Evolutionary conservation across 164 flowering plant genomes (phyloP).

Genomic region (Nymphaea thermarum): DNA sequence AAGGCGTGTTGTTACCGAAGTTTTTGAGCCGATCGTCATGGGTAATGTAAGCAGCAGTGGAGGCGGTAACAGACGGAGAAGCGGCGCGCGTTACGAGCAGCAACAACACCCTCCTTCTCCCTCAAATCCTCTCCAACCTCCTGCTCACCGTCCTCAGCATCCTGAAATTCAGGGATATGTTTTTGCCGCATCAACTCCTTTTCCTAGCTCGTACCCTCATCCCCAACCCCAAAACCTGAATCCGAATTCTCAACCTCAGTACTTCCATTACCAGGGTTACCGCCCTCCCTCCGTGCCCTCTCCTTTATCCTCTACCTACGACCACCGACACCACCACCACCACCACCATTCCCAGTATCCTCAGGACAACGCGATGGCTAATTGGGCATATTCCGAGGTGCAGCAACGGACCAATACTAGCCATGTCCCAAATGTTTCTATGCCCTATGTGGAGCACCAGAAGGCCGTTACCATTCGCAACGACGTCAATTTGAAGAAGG

Average conservation of each 20-base stretch:
- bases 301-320: constrained; percentile 61
- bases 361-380: constrained; percentile 16
- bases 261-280: constrained; percentile 53
- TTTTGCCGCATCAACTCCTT: constrained; percentile 74
- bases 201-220: constrained; percentile 21
- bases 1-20: not conserved
- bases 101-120: constrained; percentile 13
- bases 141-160: constrained; percentile 37
- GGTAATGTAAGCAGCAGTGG: constrained; percentile 55
- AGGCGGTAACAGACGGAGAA: constrained; percentile 19
- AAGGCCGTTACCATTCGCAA: constrained; percentile 84
- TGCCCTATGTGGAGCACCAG: constrained; percentile 83
- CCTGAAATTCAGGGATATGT: constrained; percentile 53
- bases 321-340: constrained; percentile 44
- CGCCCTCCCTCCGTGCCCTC: constrained; percentile 43
- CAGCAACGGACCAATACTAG: constrained; percentile 37
- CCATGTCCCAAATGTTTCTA: constrained; percentile 26
- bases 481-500: constrained; percentile 90
- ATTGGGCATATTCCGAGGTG: constrained; percentile 34
- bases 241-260: constrained; percentile 21
- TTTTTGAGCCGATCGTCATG: constrained; percentile 19
- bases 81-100: constrained; percentile 21
- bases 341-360: constrained; percentile 38
- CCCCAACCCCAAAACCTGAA: constrained; percentile 47
- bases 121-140: constrained; percentile 13